These are phyloP conservation scores for Pseudevernia furfuracea DNA, from an alignment of 495 filamentous ascomycete genomes.

Conservation along the genomic window DNA sequence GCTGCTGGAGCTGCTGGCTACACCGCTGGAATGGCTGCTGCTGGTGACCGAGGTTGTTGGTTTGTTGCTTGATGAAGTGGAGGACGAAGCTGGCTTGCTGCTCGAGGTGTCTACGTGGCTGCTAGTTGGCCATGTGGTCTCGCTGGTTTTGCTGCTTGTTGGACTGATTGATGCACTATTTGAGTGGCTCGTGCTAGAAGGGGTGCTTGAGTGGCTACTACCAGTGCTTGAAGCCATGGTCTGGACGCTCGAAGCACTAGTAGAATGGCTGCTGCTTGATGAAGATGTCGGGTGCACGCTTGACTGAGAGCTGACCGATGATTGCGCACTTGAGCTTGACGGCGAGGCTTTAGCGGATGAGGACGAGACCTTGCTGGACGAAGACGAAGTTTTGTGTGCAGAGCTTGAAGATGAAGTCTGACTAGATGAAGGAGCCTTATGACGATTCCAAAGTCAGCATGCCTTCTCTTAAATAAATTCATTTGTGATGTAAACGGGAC, in stretches of 20 bases:
- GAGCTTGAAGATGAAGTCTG: background rate
- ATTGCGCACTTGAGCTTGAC: background rate
- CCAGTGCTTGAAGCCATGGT: background rate
- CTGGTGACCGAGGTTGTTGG: no score
- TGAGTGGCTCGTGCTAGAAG: no score
- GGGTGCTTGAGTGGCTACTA: background rate
- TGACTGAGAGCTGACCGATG: background rate
- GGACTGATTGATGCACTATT: no score
- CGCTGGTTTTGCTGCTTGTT: no score
- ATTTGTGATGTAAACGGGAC: background rate
- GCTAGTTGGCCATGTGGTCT: no score
- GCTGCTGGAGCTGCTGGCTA: no score
- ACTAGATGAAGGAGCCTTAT: background rate
- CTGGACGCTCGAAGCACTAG: background rate
- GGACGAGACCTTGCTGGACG: background rate
- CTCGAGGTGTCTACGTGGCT: no score
- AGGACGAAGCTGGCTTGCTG: background rate
- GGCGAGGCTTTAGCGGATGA: background rate
- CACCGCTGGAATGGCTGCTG: no score
- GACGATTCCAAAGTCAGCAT: background rate
- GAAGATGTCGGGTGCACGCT: background rate
- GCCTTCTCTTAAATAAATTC: background rate
- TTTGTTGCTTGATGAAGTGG: no score
- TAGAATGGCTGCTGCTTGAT: background rate
- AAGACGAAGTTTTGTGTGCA: background rate